Evolutionary conservation across 2,329 filamentous ascomycete species (phyloP).

Genomic region (Phyllosticta citriasiana): DNA sequence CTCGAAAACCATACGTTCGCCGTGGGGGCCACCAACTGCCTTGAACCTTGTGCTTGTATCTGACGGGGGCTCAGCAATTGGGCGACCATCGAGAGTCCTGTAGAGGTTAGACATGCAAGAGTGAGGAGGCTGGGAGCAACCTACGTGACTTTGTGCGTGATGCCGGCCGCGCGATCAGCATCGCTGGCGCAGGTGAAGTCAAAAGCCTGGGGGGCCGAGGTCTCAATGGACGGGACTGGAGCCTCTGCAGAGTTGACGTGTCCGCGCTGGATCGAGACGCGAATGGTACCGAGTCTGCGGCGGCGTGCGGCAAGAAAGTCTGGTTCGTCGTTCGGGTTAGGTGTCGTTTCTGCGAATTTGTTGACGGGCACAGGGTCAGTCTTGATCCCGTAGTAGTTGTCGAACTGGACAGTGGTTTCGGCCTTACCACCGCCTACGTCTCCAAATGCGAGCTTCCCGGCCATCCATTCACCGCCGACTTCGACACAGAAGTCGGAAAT

Average conservation of each 20-base stretch:
- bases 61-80: neutral
- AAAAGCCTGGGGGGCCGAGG: neutral
- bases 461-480: conserved; percentile 1
- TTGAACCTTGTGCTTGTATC: neutral
- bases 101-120: neutral
- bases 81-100: neutral
- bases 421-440: neutral
- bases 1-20: neutral
- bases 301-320: neutral
- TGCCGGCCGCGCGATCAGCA: neutral
- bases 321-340: neutral
- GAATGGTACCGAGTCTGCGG: neutral
- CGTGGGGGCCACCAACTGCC: neutral
- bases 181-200: neutral
- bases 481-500: conserved; percentile 1
- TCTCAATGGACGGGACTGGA: neutral
- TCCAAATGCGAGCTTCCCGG: conserved; percentile 1
- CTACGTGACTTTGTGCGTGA: conserved; percentile 4
- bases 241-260: neutral
- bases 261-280: conserved; percentile 6
- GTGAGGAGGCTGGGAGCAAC: neutral
- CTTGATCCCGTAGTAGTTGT: neutral
- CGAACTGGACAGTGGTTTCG: neutral
- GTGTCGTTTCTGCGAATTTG: neutral
- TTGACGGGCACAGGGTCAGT: neutral